These are phyloP conservation scores for Ceratocystis lukuohia DNA, from an alignment of 2,329 filamentous ascomycete genomes.

Conservation along the genomic window DNA sequence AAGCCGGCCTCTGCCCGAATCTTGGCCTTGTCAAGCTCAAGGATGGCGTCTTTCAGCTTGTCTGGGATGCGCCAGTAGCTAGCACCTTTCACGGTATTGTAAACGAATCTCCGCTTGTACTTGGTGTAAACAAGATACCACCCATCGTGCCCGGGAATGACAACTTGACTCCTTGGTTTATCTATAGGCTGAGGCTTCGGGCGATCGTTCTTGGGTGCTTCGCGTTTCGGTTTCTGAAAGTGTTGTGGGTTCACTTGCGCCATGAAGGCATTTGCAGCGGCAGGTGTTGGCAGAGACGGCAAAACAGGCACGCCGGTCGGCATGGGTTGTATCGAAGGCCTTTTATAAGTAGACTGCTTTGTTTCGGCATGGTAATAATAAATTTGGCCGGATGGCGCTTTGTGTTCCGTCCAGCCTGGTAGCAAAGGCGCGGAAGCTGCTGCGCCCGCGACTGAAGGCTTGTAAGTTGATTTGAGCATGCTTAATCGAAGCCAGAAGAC, in stretches of 20 bases:
- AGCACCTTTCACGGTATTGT: slow-evolving; percentile 72
- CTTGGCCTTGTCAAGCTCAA: slow-evolving; percentile 58
- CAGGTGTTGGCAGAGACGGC: slow-evolving; percentile 37
- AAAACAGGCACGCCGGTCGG: neutral
- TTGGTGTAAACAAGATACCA: slow-evolving; percentile 94
- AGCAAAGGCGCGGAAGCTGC: slow-evolving; percentile 45
- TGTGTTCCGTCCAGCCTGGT: slow-evolving; percentile 85
- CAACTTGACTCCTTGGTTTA: slow-evolving; percentile 63
- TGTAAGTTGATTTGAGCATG: slow-evolving; percentile 72
- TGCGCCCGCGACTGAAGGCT: slow-evolving; percentile 34
- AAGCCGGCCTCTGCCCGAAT: slow-evolving; percentile 43
- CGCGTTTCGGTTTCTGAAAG: slow-evolving; percentile 28
- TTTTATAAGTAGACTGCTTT: slow-evolving; percentile 75
- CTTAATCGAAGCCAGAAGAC: too few relatives aligned
- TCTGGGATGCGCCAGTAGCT: slow-evolving; percentile 94
- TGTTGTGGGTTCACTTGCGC: slow-evolving; percentile 36
- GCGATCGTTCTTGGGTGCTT: slow-evolving; percentile 34
- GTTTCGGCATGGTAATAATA: slow-evolving; percentile 81
- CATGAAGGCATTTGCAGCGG: slow-evolving; percentile 47
- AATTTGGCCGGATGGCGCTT: slow-evolving; percentile 69
- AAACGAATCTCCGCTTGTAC: slow-evolving; percentile 75
- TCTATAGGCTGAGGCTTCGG: slow-evolving; percentile 59
- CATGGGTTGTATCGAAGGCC: slow-evolving; percentile 39
- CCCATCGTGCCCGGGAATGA: slow-evolving; percentile 67
- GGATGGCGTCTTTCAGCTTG: slow-evolving; percentile 66